These are phyloP conservation scores for Rhodotorula kratochvilovae DNA, from an alignment of 768 basidiomycete genomes.

Conservation along the genomic window DNA sequence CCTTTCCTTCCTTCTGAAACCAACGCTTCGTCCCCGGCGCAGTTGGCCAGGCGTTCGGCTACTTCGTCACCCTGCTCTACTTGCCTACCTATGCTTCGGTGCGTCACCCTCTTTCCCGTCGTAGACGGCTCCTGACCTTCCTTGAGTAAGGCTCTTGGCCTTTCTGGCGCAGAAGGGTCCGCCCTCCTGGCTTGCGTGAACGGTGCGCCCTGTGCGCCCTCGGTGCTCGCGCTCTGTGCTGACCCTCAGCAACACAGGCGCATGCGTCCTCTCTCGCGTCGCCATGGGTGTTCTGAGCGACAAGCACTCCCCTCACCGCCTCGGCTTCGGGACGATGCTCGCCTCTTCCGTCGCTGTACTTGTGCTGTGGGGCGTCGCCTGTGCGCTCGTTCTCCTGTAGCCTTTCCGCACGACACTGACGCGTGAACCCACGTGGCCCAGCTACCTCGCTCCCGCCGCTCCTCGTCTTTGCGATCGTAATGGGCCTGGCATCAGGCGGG, in stretches of 20 bases:
- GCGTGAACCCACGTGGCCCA: background rate
- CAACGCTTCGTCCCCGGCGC: background rate
- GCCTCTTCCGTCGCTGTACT: background rate
- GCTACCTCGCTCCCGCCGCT: conserved; percentile 12
- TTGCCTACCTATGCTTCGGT: conserved; percentile 12
- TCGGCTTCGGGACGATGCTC: conserved; percentile 10
- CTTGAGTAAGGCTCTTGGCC: conserved; percentile 3
- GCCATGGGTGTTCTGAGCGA: conserved; percentile 18
- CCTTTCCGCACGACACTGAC: background rate
- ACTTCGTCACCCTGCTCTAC: conserved; percentile 12
- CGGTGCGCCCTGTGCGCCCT: background rate
- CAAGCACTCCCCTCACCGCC: conserved; percentile 10
- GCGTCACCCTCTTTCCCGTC: background rate
- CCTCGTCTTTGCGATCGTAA: conserved; percentile 12
- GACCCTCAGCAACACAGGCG: background rate
- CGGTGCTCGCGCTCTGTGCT: background rate
- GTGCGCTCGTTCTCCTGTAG: background rate
- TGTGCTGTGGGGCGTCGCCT: conserved; percentile 8
- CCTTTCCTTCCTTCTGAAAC: too few species aligned
- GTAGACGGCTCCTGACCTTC: too few species aligned
- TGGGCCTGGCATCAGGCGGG: conserved; percentile 10
- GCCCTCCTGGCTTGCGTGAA: conserved; percentile 19
- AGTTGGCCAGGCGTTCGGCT: conserved; percentile 16
- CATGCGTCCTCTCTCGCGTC: conserved; percentile 13
- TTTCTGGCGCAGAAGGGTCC: background rate